phyloP scores from a whole-genome alignment of 768 basidiomycete species.

The Cystofilobasidium ferigula region DNA sequence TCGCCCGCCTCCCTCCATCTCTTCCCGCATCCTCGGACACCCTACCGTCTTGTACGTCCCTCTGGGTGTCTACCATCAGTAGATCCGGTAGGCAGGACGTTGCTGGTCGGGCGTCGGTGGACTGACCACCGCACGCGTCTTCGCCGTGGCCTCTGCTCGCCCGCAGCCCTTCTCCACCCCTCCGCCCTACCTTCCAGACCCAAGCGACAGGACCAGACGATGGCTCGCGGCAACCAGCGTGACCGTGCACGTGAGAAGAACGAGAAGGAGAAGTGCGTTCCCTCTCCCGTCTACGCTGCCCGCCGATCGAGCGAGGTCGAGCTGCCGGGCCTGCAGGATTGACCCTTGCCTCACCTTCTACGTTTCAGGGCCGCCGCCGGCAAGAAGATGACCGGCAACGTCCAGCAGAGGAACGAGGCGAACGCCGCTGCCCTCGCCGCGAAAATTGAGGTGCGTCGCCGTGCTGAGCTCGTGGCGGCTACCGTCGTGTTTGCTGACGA shows the following conservation, averaged over 20 bases:
- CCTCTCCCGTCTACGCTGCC: not conserved
- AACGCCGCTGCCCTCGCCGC: conserved; percentile 2
- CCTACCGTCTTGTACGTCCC: no score
- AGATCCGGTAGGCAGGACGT: no score
- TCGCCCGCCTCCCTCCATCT: no score
- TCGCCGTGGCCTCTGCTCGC: not conserved
- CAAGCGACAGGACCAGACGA: not conserved
- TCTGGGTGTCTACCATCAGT: no score
- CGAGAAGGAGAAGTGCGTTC: conserved; percentile 2
- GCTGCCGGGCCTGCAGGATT: not conserved
- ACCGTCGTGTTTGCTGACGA: no score
- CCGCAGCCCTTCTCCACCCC: not conserved
- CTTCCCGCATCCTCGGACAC: no score
- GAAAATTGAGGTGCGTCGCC: not conserved
- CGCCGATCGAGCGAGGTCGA: not conserved
- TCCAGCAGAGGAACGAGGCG: conserved; percentile 3
- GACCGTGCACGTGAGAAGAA: not conserved
- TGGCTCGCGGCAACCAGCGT: conserved; percentile 4
- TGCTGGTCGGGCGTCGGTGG: no score
- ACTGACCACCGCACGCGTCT: no score
- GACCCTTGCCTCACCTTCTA: not conserved
- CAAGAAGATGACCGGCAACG: conserved; percentile 1
- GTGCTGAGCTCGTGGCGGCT: not conserved
- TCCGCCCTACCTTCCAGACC: not conserved
- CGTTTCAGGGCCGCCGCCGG: not conserved